Evolutionary conservation across 31 red algal genomes (phyloP).

Genomic region (Bonnemaisonia californica): DNA sequence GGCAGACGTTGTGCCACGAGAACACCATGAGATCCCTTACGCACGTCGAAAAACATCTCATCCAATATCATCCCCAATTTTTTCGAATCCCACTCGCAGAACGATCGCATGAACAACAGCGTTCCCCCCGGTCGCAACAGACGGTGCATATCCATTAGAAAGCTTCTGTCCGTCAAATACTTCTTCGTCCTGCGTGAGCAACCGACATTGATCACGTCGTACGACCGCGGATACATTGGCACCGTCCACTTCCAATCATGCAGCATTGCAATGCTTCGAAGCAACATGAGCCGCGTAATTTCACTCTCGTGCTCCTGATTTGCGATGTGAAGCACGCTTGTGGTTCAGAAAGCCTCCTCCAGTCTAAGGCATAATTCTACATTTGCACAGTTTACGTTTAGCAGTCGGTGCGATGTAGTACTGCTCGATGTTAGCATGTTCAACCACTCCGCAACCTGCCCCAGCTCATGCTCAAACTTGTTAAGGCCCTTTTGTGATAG

Average conservation of each 20-base stretch:
- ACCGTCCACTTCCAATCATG: conserved; percentile 27
- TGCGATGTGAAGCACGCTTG: conserved; percentile 22
- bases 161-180: background rate
- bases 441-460: background rate
- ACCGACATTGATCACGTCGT: conserved; percentile 25
- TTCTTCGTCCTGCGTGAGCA: conserved; percentile 3
- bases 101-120: conserved; percentile 3
- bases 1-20: too few relatives aligned
- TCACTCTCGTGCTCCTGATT: conserved; percentile 3
- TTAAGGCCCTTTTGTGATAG: background rate
- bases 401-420: too few relatives aligned
- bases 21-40: too few relatives aligned
- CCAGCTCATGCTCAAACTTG: background rate
- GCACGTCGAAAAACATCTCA: too few relatives aligned
- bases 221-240: conserved; percentile 34
- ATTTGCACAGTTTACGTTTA: conserved; percentile 20
- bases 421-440: too few relatives aligned
- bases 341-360: background rate
- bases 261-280: conserved; percentile 34
- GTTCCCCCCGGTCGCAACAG: conserved; percentile 29
- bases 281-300: conserved; percentile 8
- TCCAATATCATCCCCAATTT: too few relatives aligned
- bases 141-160: conserved; percentile 35
- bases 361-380: conserved; percentile 1
- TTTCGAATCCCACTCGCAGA: conserved; percentile 14